Evolutionary conservation across 441 rosid genomes (phyloP), one percentile per base, ranked within the genome.

Genomic region (Hura crepitans): DNA sequence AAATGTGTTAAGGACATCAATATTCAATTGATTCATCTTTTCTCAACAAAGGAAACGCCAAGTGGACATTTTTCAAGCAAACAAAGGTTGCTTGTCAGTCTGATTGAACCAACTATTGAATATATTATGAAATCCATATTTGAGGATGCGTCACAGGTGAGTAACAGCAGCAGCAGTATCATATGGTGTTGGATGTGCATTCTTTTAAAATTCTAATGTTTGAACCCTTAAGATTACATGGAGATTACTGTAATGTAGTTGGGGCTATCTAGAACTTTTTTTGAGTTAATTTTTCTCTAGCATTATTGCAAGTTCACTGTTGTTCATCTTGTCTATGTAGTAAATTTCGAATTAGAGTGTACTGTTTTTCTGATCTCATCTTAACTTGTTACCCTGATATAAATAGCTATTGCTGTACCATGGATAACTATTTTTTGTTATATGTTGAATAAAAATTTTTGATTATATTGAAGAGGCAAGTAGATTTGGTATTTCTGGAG

Each of bases 31-130:
- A 73, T 53, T 43, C 86, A 84, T 76, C 68, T 84, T 58, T 74
- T 83, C 61, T 81, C 83, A 68, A 63, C 63, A 45, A 83, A 83
- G 68, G 85, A 82, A 71, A 70, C 73, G 5, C 57, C 59, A 65
- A 56, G 33, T 75, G 75, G 88, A 66, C 71, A 74, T 78, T 77
- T 76, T 75, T 56, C 74, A 22, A 84, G 81, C 65, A 80, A 82
- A 74, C 82, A 58, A 68, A 85, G 78, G 75, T 71, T 83, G 80
- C 86, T 87, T 75, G 80, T 88, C 77, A 78, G 72, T 74, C 75
- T 91, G 86, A 83, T 91, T 81, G 97, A 91, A 75, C 97, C 97
- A 70, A 75, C 92, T 49, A 81, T 94, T 68, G 92, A 89, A 79
- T 85, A 88, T 77, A 77, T 85, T 69, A 75, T 90, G 84, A 88